phyloP scores from a whole-genome alignment of 805 yeast species.

The Kazachstania kunashirensis region DNA sequence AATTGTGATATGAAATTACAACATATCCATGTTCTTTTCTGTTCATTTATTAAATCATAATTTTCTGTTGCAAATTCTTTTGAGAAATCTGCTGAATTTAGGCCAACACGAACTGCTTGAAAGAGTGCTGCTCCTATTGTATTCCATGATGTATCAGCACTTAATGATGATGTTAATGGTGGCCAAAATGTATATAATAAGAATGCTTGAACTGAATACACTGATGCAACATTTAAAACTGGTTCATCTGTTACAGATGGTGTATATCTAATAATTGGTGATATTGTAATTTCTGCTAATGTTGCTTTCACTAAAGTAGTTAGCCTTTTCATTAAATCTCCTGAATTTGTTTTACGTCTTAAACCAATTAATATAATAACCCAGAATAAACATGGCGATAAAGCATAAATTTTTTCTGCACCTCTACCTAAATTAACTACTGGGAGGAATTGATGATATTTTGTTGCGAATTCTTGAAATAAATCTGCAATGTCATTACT shows the following conservation, averaged over 20 bases:
- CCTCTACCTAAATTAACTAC: conserved; percentile 76
- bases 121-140: conserved; percentile 88
- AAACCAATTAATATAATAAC: conserved; percentile 78
- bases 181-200: conserved; percentile 90
- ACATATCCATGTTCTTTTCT: conserved; percentile 83
- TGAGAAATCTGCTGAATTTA: conserved; percentile 68
- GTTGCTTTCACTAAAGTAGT: conserved; percentile 66
- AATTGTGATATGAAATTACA: conserved; percentile 86
- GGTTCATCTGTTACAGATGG: conserved; percentile 77
- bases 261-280: conserved; percentile 78
- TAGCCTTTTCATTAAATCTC: conserved; percentile 45
- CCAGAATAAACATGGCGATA: conserved; percentile 91
- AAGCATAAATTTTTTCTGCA: conserved; percentile 66
- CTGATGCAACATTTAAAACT: conserved; percentile 77
- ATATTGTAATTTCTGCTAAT: conserved; percentile 77
- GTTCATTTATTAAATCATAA: conserved; percentile 51
- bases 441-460: conserved; percentile 80
- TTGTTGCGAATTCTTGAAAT: conserved; percentile 56
- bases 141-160: conserved; percentile 94
- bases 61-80: conserved; percentile 42
- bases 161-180: conserved; percentile 83
- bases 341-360: conserved; percentile 42
- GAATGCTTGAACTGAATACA: conserved; percentile 89
- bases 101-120: conserved; percentile 86
- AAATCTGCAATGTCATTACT: conserved; percentile 52